phyloP scores from a whole-genome alignment of 495 filamentous ascomycete species.

The Trichocladium uniseriatum region DNA sequence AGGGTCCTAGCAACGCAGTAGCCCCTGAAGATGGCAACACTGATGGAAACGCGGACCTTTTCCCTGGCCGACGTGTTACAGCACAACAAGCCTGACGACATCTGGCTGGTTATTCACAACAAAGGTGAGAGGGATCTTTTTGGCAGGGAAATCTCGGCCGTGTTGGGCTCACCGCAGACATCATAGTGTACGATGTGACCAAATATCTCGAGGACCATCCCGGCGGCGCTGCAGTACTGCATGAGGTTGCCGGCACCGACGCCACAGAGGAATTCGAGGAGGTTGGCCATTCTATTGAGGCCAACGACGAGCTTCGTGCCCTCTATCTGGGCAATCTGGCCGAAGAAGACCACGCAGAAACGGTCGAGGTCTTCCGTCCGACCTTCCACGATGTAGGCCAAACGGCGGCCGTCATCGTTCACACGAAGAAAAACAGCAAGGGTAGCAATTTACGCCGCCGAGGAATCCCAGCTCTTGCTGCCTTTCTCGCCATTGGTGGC shows the following conservation, averaged over 20 bases:
- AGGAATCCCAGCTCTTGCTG: no score
- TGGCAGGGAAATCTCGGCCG: background rate
- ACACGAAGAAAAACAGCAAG: conserved; percentile 26
- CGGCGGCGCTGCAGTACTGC: conserved; percentile 46
- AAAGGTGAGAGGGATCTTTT: conserved; percentile 29
- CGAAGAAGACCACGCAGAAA: conserved; percentile 11
- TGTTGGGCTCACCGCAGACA: no score
- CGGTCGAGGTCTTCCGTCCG: conserved; percentile 11
- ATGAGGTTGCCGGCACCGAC: conserved; percentile 48
- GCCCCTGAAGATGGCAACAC: no score
- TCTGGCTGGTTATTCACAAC: conserved; percentile 52
- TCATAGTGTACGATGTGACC: conserved; percentile 51
- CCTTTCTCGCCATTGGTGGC: no score
- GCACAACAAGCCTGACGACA: conserved; percentile 46
- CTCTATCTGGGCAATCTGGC: conserved; percentile 19
- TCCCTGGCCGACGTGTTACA: conserved; percentile 41
- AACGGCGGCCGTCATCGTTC: conserved; percentile 14
- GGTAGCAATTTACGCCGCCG: no score
- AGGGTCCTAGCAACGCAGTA: no score
- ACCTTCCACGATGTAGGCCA: conserved; percentile 6
- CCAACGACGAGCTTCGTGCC: conserved; percentile 4
- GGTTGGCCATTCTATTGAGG: conserved; percentile 50
- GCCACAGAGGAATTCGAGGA: conserved; percentile 50
- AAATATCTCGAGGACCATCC: conserved; percentile 52
- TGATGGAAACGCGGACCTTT: no score